Evolutionary conservation across 495 filamentous ascomycete genomes (phyloP).

Genomic region (Hypoxylon crocopeplum): DNA sequence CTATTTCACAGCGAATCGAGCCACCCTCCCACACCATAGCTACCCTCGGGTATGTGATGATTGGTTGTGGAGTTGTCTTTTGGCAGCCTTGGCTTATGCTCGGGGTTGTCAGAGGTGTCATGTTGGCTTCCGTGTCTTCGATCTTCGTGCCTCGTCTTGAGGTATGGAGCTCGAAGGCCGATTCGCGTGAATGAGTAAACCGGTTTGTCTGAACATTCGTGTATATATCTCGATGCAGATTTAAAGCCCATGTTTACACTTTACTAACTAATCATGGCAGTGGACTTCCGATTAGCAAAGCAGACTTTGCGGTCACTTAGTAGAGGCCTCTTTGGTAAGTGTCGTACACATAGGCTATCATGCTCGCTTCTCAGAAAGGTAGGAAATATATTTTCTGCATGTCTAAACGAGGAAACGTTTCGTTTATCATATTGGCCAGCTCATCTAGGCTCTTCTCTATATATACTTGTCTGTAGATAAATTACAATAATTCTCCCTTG

Average conservation of each 20-base stretch:
- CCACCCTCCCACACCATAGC: constrained; percentile 82
- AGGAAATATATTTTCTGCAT: neutral
- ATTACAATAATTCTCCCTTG: constrained; percentile 1
- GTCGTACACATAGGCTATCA: too few relatives aligned
- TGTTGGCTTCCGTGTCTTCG: constrained; percentile 54
- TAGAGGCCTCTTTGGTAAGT: too few relatives aligned
- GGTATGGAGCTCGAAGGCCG: constrained; percentile 45
- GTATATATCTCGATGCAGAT: neutral
- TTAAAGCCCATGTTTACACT: neutral
- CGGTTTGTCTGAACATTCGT: constrained; percentile 50
- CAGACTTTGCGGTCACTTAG: too few relatives aligned
- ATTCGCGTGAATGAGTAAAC: constrained; percentile 58
- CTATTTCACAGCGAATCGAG: constrained; percentile 75
- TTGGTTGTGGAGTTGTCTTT: constrained; percentile 83
- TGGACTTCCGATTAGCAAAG: neutral
- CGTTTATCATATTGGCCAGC: neutral
- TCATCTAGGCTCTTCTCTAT: neutral
- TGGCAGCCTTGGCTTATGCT: constrained; percentile 17
- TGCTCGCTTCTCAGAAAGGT: too few relatives aligned
- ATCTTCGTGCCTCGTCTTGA: constrained; percentile 52
- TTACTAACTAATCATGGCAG: constrained; percentile 6
- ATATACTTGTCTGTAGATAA: constrained; percentile 2
- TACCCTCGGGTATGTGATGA: constrained; percentile 66
- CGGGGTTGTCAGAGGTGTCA: constrained; percentile 44
- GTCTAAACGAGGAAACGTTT: neutral